Percentiles rank a stretch among this genome's conserved stretches.
Conservation (phyloP, 2,329 filamentous ascomycete species). For the Fusarium brevicatenulatum region DNA sequence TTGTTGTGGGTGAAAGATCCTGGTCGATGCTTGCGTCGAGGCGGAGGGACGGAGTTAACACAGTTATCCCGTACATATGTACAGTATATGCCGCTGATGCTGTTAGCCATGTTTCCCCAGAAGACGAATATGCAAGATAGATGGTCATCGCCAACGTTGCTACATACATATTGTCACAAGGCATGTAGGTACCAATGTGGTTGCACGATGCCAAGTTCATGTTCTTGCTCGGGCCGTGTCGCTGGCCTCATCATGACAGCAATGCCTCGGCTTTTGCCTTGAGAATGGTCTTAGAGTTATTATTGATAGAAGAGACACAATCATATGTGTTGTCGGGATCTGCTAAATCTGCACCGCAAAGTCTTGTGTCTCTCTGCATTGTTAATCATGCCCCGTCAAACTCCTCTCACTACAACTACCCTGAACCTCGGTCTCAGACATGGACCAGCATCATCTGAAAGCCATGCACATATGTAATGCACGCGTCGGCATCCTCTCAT, state of each 20-base stretch:
- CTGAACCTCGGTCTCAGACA: constrained; percentile 31
- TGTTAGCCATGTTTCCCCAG: constrained; percentile 15
- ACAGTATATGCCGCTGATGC: constrained; percentile 5
- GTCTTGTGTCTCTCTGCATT: constrained; percentile 24
- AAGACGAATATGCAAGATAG: constrained; percentile 41
- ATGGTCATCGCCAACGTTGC: constrained; percentile 21
- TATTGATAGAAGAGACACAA: not conserved
- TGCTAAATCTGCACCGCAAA: constrained; percentile 11
- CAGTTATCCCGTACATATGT: not conserved
- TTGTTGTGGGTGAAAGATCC: constrained; percentile 12
- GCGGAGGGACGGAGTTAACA: constrained; percentile 16
- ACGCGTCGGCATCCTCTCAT: constrained; percentile 5
- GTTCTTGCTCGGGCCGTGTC: not conserved
- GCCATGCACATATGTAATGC: not conserved
- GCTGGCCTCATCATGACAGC: constrained; percentile 3
- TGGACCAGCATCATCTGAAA: constrained; percentile 21
- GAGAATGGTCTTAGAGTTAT: not conserved
- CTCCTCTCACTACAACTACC: constrained; percentile 15
- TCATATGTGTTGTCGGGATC: constrained; percentile 23
- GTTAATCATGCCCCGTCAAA: constrained; percentile 22
- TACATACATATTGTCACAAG: constrained; percentile 21
- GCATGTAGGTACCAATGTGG: not conserved
- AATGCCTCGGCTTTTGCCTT: not conserved
- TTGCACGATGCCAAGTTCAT: not conserved
- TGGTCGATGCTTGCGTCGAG: not conserved